These are phyloP conservation scores for Tilletia setariae DNA, from an alignment of 1,284 basidiomycete genomes.

Conservation along the genomic window DNA sequence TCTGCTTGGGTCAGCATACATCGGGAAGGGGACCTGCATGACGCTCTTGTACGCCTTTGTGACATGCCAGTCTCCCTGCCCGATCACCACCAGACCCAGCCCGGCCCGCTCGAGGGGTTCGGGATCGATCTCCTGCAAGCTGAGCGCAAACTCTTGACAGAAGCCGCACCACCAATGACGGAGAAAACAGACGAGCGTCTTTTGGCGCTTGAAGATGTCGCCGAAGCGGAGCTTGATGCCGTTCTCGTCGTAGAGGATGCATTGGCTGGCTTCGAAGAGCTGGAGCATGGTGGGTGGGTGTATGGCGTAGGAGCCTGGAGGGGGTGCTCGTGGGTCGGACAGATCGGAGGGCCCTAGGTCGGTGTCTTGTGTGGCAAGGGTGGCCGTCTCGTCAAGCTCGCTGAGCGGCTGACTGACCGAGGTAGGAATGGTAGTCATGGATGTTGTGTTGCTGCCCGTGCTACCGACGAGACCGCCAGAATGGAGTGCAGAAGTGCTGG, in stretches of 20 bases:
- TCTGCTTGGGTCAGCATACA: constrained; percentile 75
- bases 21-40: constrained; percentile 60
- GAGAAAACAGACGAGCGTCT: constrained; percentile 66
- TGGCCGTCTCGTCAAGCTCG: constrained; percentile 1
- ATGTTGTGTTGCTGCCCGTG: neutral
- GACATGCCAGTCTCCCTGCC: constrained; percentile 71
- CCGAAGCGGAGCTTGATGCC: constrained; percentile 70
- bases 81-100: constrained; percentile 68
- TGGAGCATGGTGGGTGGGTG: constrained; percentile 41
- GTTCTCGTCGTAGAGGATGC: constrained; percentile 66
- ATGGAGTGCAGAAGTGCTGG: neutral
- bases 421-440: constrained; percentile 7
- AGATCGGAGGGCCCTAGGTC: neutral
- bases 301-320: constrained; percentile 29
- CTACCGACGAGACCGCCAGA: constrained; percentile 3
- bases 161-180: constrained; percentile 63
- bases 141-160: constrained; percentile 79
- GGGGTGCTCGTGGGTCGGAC: neutral
- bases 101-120: constrained; percentile 62
- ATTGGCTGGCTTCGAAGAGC: constrained; percentile 64
- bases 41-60: constrained; percentile 67
- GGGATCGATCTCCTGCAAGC: constrained; percentile 62
- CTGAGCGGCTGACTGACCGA: constrained; percentile 6
- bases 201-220: constrained; percentile 66
- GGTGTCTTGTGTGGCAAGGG: neutral